These are phyloP conservation scores for Xylariaceae sp. DNA, from an alignment of 2,329 filamentous ascomycete species.

Conservation along the genomic window DNA sequence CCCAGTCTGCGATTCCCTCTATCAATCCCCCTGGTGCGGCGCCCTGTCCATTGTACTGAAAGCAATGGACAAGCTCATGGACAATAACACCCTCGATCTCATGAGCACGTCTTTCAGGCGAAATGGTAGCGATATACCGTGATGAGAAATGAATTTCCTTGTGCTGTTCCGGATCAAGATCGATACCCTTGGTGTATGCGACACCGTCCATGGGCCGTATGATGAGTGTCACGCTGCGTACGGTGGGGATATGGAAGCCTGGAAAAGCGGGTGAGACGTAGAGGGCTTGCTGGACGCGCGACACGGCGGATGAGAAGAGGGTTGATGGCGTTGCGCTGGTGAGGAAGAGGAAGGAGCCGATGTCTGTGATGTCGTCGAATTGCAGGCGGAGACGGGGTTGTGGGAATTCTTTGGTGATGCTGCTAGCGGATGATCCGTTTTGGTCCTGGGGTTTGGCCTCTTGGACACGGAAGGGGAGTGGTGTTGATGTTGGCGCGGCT, in stretches of 20 bases:
- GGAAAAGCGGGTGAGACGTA: constrained; percentile 48
- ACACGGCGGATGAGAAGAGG: constrained; percentile 57
- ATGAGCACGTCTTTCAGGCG: constrained; percentile 38
- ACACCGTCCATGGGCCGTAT: constrained; percentile 76
- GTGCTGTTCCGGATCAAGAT: constrained; percentile 70
- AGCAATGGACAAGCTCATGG: constrained; percentile 94
- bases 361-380: constrained; percentile 52
- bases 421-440: not conserved
- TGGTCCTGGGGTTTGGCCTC: not conserved
- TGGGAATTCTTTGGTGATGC: constrained; percentile 30
- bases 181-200: constrained; percentile 77
- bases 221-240: constrained; percentile 79
- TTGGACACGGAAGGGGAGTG: constrained; percentile 2
- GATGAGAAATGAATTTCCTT: constrained; percentile 90
- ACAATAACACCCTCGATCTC: constrained; percentile 81
- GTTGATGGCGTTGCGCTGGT: constrained; percentile 55
- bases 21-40: constrained; percentile 69
- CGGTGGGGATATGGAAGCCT: constrained; percentile 45
- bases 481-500: constrained; percentile 17
- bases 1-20: constrained; percentile 91
- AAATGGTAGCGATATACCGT: constrained; percentile 56
- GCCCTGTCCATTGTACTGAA: constrained; percentile 66
- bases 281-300: constrained; percentile 64
- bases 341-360: constrained; percentile 63
- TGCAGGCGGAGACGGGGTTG: constrained; percentile 55